phyloP scores from a whole-genome alignment of 2,329 filamentous ascomycete genomes.

The Simplicillium aogashimaense region DNA sequence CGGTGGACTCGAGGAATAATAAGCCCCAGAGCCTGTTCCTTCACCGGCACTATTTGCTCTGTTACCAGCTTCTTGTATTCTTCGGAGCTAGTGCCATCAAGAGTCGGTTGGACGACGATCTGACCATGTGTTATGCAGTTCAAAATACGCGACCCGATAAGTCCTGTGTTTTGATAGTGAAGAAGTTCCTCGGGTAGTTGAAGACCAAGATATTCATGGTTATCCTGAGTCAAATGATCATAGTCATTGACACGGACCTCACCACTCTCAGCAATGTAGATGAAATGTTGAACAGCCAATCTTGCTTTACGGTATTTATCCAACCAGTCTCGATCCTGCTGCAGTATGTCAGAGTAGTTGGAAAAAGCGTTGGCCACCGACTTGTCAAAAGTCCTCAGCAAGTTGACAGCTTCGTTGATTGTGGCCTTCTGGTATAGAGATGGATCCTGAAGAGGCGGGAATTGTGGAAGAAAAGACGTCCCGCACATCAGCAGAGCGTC shows the following conservation, averaged over 20 bases:
- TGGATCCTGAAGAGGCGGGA: constrained; percentile 63
- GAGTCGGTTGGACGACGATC: constrained; percentile 68
- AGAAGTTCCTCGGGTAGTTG: constrained; percentile 84
- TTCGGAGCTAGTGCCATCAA: constrained; percentile 71
- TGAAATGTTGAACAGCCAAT: constrained; percentile 79
- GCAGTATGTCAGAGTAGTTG: constrained; percentile 70
- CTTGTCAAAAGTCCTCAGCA: constrained; percentile 60
- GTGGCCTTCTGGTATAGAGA: constrained; percentile 47
- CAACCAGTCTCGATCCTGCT: constrained; percentile 65
- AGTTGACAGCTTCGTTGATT: constrained; percentile 67
- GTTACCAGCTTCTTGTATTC: constrained; percentile 76
- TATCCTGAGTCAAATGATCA: constrained; percentile 67
- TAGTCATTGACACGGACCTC: constrained; percentile 65
- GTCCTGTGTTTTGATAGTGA: constrained; percentile 75
- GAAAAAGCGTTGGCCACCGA: constrained; percentile 64
- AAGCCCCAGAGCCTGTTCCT: constrained; percentile 68
- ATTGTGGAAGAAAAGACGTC: constrained; percentile 67
- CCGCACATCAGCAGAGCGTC: constrained; percentile 79
- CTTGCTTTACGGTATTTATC: constrained; percentile 80
- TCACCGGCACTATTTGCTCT: constrained; percentile 61
- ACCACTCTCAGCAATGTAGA: constrained; percentile 69
- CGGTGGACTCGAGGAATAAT: constrained; percentile 72
- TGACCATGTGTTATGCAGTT: constrained; percentile 76
- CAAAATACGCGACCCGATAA: constrained; percentile 70
- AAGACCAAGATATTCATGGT: constrained; percentile 84